Evolutionary conservation across 2,329 filamentous ascomycete species (phyloP), one percentile per base, ranked within the genome.

Genomic region (Dactylellina parvicollis): DNA sequence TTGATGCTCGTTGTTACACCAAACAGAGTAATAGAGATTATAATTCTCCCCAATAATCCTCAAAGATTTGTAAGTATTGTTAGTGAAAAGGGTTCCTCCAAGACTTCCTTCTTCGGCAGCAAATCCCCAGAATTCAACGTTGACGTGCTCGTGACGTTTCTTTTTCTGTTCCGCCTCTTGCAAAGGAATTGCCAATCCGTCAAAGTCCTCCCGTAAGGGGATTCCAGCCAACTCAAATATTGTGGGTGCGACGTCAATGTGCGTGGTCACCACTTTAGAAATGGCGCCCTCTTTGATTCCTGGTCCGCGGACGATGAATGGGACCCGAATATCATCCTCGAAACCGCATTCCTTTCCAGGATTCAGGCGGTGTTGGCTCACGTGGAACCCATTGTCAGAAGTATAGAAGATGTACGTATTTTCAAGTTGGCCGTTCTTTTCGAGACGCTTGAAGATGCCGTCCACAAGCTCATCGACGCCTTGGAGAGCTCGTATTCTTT

Each of bases 1-100:
- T 78, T 91, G 88, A 62, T 86, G 85, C 77, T 90, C 88, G 56
- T 87, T 87, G 12, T 81, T 89, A 77, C 89, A 91, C 88, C 88
- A 91, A 0, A 90, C 86, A 0, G 87, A 84, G 76, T 91, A 91
- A 73, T 87, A 86, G 3, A 90, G 78, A 76, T 85, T 86, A 77
- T 90, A 90, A 3, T 80, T 79, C 1, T 83, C 78, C 0, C 83
- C 80, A 2, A 87, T 81, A 4, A 89, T 79, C n/a, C 87, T 83
- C 18, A 88, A 76, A 0, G 82, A 84, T 79, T 89, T 89, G 81
- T 89, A 89, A 0, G 86, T 89, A 75, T 88, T 88, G 74, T 83
- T 83, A 16, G 42, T 60, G 46, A 54, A 62, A 10, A 74, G 20
- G 14, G 46, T 57, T 2, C 62, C 57, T 16, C 61, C 52, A 12